Evolutionary conservation across 129 eudicot genomes (phyloP), one percentile per base, ranked within the genome.

Genomic region (Escallonia herrerae): DNA sequence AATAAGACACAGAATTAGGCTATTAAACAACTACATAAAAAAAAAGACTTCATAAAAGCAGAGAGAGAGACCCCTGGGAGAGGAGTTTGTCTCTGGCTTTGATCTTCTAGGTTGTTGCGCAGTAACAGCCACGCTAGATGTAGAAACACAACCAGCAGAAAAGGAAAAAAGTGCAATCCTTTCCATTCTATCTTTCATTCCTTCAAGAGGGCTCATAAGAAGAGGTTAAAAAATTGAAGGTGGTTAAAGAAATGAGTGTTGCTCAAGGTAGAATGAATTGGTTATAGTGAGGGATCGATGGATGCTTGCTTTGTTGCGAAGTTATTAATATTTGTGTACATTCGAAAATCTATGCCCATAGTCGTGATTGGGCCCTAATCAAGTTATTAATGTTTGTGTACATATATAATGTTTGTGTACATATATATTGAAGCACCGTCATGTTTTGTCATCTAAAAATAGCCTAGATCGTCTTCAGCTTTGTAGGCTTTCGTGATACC

Each of bases 101-200:
- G 89, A 54, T 77, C 89, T 80, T 58, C 72, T 80, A 60, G 74
- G 72, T 13, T 69, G 65, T 55, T 70, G 82, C 48, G 52, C 66
- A 13, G 77, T 80, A 49, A 89, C 85, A 39, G 81, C 87, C 4
- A 89, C 72, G 58, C 96, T 89, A 12, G 96, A 73, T 40, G 83
- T 82, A 54, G 93, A 89, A 61, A 89, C 83, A 71, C 96, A 89
- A 14, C 94, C 93, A 7, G 74, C 65, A 4, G 82, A 72, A 69
- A 89, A 89, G 6, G 96, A 94, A 61, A 89, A 85, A 42, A 84
- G 77, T 5, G 80, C 87, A 54, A 80, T 72, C 68, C 89, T 87
- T 41, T 89, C 94, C 79, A 88, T 84, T 69, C 89, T 82, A 62
- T 84, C 89, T 73, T 84, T 85, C 87, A 89, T 76, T 52, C 67